These are phyloP conservation scores for Dacryopinax primogenitus DNA, from an alignment of 768 basidiomycete species.

Conservation along the genomic window DNA sequence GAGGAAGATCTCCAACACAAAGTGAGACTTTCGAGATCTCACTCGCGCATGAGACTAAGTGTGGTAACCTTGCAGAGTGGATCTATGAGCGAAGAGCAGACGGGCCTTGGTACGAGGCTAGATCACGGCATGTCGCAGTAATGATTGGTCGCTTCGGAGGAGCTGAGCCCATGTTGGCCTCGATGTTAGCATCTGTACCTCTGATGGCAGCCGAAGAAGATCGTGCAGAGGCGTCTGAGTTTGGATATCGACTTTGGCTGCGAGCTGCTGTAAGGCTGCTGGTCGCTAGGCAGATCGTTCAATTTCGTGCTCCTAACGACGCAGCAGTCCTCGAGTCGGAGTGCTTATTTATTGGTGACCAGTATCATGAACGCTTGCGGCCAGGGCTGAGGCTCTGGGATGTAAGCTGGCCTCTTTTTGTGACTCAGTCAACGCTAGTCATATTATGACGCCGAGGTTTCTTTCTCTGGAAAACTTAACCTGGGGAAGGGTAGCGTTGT, in stretches of 20 bases:
- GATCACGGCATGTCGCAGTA: not conserved
- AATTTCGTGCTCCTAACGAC: not conserved
- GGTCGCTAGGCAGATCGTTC: not conserved
- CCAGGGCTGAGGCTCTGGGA: constrained; percentile 7
- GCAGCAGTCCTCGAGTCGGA: not conserved
- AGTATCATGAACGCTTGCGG: constrained; percentile 4
- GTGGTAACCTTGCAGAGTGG: not conserved
- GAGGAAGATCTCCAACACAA: not conserved
- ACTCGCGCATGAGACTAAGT: not conserved
- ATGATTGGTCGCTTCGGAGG: not conserved
- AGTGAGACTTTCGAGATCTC: not conserved
- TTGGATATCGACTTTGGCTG: not conserved
- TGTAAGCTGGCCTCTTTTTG: constrained; percentile 1
- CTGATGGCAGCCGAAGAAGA: not conserved
- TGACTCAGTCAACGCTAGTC: not conserved
- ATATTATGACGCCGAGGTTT: not conserved
- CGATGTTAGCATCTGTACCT: not conserved
- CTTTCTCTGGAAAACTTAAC: not conserved
- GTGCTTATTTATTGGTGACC: not conserved
- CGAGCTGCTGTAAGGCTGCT: not conserved
- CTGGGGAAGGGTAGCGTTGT: not conserved
- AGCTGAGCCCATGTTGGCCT: not conserved
- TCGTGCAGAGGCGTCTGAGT: not conserved
- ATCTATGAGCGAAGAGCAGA: not conserved
- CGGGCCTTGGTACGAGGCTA: not conserved